Evolutionary conservation across 1,284 basidiomycete species (phyloP).

Genomic region (Cerioporus squamosus): DNA sequence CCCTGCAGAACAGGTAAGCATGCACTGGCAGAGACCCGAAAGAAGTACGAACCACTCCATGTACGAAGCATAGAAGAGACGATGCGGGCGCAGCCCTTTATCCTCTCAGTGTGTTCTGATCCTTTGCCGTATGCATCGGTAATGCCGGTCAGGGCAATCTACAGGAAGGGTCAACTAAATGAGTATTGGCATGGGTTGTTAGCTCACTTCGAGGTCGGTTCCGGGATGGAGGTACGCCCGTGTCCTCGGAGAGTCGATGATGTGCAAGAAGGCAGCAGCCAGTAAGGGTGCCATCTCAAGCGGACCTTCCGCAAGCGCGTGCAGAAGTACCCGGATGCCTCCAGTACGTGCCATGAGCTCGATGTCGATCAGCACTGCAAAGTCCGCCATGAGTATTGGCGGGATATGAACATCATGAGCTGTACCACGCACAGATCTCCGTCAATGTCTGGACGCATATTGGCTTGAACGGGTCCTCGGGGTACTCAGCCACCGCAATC

Average conservation of each 20-base stretch:
- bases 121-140: constrained; percentile 92
- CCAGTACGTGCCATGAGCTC: constrained; percentile 83
- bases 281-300: constrained; percentile 85
- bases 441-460: constrained; percentile 90
- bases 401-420: neutral
- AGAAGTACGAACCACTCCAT: constrained; percentile 83
- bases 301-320: constrained; percentile 88
- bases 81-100: constrained; percentile 79
- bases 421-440: constrained; percentile 73
- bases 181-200: too few species aligned
- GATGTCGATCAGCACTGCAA: constrained; percentile 80
- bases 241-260: constrained; percentile 87
- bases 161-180: neutral
- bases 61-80: constrained; percentile 86
- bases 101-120: constrained; percentile 74
- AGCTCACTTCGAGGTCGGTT: constrained; percentile 83
- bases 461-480: constrained; percentile 87
- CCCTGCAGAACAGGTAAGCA: constrained; percentile 49
- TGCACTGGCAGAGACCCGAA: neutral
- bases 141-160: constrained; percentile 86
- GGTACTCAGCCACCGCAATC: constrained; percentile 91
- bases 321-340: constrained; percentile 87
- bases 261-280: constrained; percentile 83
- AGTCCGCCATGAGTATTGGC: constrained; percentile 25
- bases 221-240: constrained; percentile 82